Evolutionary conservation across 495 filamentous ascomycete genomes (phyloP).

Genomic region (Xylaria scruposa): DNA sequence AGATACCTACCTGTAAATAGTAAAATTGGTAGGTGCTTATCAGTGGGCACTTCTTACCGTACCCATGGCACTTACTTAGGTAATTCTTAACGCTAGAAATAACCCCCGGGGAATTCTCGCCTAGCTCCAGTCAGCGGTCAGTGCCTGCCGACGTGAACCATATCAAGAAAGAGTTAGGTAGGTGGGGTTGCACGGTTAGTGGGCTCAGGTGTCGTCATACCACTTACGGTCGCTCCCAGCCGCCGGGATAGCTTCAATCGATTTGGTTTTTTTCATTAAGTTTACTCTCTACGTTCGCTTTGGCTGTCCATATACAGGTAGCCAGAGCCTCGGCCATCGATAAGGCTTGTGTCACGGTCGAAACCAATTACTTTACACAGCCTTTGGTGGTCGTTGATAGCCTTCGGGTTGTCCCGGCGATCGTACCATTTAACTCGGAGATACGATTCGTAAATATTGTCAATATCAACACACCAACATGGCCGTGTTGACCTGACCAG

Average conservation of each 20-base stretch:
- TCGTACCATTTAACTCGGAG: neutral
- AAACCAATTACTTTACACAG: neutral
- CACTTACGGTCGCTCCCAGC: constrained; percentile 1
- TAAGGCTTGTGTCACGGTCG: neutral
- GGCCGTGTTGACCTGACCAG: constrained; percentile 20
- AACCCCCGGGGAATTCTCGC: neutral
- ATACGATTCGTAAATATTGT: neutral
- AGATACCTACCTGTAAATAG: too few species aligned
- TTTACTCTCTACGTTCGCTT: neutral
- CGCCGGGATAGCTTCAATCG: constrained; percentile 11
- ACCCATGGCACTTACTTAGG: neutral
- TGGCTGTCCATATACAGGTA: neutral
- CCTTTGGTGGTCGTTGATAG: neutral
- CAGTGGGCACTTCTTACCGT: too few species aligned
- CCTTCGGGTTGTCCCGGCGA: constrained; percentile 5
- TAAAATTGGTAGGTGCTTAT: too few species aligned
- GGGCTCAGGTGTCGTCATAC: constrained; percentile 4
- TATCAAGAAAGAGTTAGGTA: neutral
- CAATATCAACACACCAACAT: constrained; percentile 11
- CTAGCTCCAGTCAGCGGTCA: neutral
- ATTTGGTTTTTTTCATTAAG: neutral
- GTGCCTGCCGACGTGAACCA: neutral
- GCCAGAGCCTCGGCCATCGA: too few species aligned
- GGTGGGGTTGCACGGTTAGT: neutral
- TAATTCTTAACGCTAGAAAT: neutral